Percentiles rank a stretch among this genome's conserved stretches.
Conservation (phyloP, 2,329 filamentous ascomycete genomes). For the Xylariaceae sp. region DNA sequence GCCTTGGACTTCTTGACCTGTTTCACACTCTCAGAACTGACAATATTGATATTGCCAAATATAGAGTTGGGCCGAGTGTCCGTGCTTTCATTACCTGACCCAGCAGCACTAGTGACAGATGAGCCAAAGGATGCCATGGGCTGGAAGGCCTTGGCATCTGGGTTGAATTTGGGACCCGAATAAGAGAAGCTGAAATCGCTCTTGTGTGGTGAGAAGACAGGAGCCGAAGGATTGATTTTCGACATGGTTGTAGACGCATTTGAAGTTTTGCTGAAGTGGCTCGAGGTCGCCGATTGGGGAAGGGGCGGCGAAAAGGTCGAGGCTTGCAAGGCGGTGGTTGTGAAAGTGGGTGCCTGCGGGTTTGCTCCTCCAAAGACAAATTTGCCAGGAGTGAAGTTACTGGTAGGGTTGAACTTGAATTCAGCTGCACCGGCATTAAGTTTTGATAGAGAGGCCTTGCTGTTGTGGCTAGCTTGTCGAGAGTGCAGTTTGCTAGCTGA, state of each 20-base stretch:
- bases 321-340: slow-evolving; percentile 47
- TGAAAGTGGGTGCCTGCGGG: slow-evolving; percentile 35
- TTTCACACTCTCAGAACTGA: slow-evolving; percentile 58
- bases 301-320: slow-evolving; percentile 32
- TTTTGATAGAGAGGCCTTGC: slow-evolving; percentile 69
- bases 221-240: slow-evolving; percentile 66
- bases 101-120: slow-evolving; percentile 43
- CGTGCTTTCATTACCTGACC: slow-evolving; percentile 42
- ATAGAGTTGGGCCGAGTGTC: slow-evolving; percentile 50
- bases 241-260: slow-evolving; percentile 32
- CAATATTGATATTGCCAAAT: slow-evolving; percentile 66
- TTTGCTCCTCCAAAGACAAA: slow-evolving; percentile 46
- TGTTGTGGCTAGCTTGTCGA: slow-evolving; percentile 55
- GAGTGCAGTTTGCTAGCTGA: slow-evolving; percentile 34
- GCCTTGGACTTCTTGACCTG: slow-evolving; percentile 73
- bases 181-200: slow-evolving; percentile 53
- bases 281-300: slow-evolving; percentile 35
- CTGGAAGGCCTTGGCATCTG: slow-evolving; percentile 73
- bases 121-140: slow-evolving; percentile 50
- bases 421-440: slow-evolving; percentile 87
- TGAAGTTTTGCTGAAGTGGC: slow-evolving; percentile 40
- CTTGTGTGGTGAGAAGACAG: slow-evolving; percentile 68
- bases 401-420: slow-evolving; percentile 70
- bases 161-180: slow-evolving; percentile 65
- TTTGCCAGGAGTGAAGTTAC: slow-evolving; percentile 46